These are phyloP conservation scores for Andalucia godoyi DNA, from an alignment of 78 protist genomes.

Conservation along the genomic window DNA sequence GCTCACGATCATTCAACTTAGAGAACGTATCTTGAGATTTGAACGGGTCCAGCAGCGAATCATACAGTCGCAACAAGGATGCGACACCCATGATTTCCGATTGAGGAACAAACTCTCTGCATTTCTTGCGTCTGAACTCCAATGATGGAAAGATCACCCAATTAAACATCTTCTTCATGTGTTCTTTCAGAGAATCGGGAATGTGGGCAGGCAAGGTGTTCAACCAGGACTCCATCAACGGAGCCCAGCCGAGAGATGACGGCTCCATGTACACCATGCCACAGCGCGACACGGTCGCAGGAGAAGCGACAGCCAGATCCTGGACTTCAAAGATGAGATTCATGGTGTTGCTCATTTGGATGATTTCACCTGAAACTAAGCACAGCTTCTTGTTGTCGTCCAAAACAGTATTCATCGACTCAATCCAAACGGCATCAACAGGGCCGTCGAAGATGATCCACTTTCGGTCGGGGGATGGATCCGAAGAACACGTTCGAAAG, in stretches of 20 bases:
- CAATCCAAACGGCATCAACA: constrained; percentile 82
- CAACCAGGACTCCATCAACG: constrained; percentile 26
- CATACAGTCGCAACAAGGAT: constrained; percentile 6
- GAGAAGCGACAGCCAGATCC: constrained; percentile 70
- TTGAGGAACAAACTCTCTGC: background rate
- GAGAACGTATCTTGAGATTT: background rate
- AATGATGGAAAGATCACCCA: constrained; percentile 1
- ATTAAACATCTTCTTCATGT: background rate
- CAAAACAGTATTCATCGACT: constrained; percentile 71
- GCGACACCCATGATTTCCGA: constrained; percentile 18
- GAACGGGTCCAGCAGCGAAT: background rate
- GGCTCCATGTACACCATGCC: constrained; percentile 74
- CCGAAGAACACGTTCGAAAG: constrained; percentile 4
- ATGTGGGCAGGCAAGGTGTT: background rate
- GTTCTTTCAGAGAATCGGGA: no score
- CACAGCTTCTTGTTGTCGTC: constrained; percentile 88
- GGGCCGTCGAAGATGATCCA: constrained; percentile 82
- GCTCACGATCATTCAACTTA: background rate
- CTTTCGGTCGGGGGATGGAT: constrained; percentile 16
- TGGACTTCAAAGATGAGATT: constrained; percentile 67
- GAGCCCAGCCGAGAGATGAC: constrained; percentile 33
- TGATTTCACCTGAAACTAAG: constrained; percentile 61
- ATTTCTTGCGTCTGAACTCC: background rate
- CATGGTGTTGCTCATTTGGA: constrained; percentile 37
- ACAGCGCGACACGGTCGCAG: constrained; percentile 75